Percentiles rank a stretch among this genome's conserved stretches.
Conservation (phyloP, 768 basidiomycete genomes). For the Paxillus ammoniavirescens region DNA sequence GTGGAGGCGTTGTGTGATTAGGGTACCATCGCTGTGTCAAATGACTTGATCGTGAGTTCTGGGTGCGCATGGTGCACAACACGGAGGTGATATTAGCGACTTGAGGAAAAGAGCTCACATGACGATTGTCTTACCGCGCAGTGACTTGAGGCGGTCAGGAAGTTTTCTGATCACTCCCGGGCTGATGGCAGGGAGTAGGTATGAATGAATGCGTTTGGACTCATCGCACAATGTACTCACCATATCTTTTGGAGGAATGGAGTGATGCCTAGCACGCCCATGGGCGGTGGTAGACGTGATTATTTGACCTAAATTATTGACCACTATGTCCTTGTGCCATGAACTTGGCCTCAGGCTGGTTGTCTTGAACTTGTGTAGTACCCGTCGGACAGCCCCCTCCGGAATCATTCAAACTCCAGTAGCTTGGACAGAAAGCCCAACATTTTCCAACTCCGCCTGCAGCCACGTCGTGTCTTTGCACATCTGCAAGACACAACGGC, state of each 20-base stretch:
- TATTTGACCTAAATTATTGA: background rate
- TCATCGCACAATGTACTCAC: constrained; percentile 33
- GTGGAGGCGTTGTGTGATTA: constrained; percentile 81
- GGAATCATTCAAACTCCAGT: too few relatives aligned
- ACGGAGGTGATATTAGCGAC: background rate
- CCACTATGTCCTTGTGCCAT: background rate
- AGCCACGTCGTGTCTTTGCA: constrained; percentile 19
- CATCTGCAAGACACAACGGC: background rate
- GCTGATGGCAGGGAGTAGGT: constrained; percentile 32
- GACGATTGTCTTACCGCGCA: constrained; percentile 69
- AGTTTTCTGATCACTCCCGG: constrained; percentile 63
- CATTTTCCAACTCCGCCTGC: constrained; percentile 32
- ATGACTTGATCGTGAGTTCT: constrained; percentile 4
- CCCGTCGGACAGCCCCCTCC: too few relatives aligned
- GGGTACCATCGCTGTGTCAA: constrained; percentile 72
- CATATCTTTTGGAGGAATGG: constrained; percentile 69
- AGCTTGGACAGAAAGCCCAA: background rate
- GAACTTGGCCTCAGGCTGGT: background rate
- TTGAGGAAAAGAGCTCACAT: constrained; percentile 48
- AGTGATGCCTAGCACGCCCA: constrained; percentile 72
- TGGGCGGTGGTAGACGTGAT: constrained; percentile 23
- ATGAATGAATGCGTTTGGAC: background rate
- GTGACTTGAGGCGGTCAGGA: constrained; percentile 58
- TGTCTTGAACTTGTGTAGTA: background rate
- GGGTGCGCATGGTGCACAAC: background rate